These are phyloP conservation scores for Amesomyces nigricolor DNA, from an alignment of 2,329 filamentous ascomycete genomes.

Conservation along the genomic window DNA sequence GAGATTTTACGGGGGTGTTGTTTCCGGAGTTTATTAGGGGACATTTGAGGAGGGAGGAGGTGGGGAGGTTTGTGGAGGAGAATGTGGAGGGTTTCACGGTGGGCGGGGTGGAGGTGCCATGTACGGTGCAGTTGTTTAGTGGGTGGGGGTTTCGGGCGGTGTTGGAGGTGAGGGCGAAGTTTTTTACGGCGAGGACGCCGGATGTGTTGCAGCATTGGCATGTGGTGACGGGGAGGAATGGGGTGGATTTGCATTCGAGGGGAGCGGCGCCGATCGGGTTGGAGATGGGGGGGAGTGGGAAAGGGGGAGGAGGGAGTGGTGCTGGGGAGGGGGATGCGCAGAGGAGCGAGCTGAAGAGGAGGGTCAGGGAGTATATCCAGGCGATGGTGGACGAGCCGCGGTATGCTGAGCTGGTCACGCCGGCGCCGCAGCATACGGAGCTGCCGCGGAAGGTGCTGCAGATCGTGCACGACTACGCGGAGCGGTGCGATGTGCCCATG, in stretches of 20 bases:
- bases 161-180: slow-evolving; percentile 45
- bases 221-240: slow-evolving; percentile 33
- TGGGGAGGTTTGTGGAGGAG: slow-evolving; percentile 43
- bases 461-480: slow-evolving; percentile 45
- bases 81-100: slow-evolving; percentile 43
- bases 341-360: slow-evolving; percentile 42
- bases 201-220: slow-evolving; percentile 50
- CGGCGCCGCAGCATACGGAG: slow-evolving; percentile 39
- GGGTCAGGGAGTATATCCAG: slow-evolving; percentile 45
- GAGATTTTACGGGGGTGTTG: slow-evolving; percentile 47
- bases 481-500: slow-evolving; percentile 40
- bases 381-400: slow-evolving; percentile 42
- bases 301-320: slow-evolving; percentile 25
- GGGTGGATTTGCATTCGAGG: slow-evolving; percentile 38
- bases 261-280: slow-evolving; percentile 47
- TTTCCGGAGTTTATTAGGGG: slow-evolving; percentile 47
- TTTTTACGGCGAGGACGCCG: slow-evolving; percentile 45
- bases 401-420: slow-evolving; percentile 48
- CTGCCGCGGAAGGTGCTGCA: slow-evolving; percentile 43
- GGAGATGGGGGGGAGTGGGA: slow-evolving; percentile 37
- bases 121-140: slow-evolving; percentile 44
- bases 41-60: slow-evolving; percentile 47
- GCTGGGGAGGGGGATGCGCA: slow-evolving; percentile 26
- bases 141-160: slow-evolving; percentile 38
- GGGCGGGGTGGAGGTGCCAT: slow-evolving; percentile 37